phyloP scores from a whole-genome alignment of 179 eudicot genomes.

The Beta corolliflora region DNA sequence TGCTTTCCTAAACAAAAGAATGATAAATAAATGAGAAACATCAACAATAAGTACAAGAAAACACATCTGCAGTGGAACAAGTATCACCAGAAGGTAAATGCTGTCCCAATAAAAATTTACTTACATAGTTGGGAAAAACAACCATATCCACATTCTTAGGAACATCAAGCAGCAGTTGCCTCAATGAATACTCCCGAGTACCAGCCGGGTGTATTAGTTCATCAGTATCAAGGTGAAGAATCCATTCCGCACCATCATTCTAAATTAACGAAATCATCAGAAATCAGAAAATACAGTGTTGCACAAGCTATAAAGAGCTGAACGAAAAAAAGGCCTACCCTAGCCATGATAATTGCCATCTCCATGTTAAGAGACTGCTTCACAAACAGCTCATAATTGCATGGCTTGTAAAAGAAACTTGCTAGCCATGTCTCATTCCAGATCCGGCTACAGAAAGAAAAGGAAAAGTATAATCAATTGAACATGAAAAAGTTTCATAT shows the following conservation, averaged over 20 bases:
- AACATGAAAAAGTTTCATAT: neutral
- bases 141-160: constrained; percentile 88
- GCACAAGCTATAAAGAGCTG: neutral
- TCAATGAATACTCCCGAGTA: constrained; percentile 77
- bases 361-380: constrained; percentile 98
- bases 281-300: neutral
- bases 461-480: constrained; percentile 1
- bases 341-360: constrained; percentile 95
- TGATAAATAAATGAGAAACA: neutral
- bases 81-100: neutral
- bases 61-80: neutral
- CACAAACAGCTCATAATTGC: constrained; percentile 93
- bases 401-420: constrained; percentile 89
- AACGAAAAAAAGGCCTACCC: constrained; percentile 50
- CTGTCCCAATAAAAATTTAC: constrained; percentile 32
- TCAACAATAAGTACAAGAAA: neutral
- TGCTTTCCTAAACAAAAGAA: constrained; percentile 63
- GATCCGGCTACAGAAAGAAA: constrained; percentile 64
- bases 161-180: constrained; percentile 69
- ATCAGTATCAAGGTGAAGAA: constrained; percentile 89
- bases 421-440: constrained; percentile 99
- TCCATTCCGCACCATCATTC: constrained; percentile 82
- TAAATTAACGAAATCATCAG: constrained; percentile 17
- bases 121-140: constrained; percentile 83
- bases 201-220: constrained; percentile 90